phyloP scores from a whole-genome alignment of 2,329 filamentous ascomycete genomes.

The Arthrobotrys entomopaga region DNA sequence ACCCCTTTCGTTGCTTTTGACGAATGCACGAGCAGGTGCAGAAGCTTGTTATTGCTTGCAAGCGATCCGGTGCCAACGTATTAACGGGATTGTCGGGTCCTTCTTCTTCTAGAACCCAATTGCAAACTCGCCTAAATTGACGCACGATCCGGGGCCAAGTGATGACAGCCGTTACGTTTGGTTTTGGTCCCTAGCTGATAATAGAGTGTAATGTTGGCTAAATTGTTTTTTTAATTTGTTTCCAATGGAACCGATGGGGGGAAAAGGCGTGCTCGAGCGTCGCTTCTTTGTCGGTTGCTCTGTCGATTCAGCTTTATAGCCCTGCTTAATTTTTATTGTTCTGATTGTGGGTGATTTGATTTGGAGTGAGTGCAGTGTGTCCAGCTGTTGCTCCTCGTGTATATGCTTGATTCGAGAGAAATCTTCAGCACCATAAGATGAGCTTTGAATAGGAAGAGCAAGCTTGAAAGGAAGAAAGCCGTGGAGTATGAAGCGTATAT shows the following conservation, averaged over 20 bases:
- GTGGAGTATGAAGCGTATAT: neutral
- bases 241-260: neutral
- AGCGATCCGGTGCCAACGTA: conserved; percentile 35
- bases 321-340: neutral
- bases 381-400: neutral
- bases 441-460: conserved; percentile 11
- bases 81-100: conserved; percentile 39
- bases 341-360: neutral
- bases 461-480: conserved; percentile 13
- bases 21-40: conserved; percentile 34
- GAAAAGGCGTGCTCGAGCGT: neutral
- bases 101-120: conserved; percentile 50
- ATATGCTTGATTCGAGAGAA: no score
- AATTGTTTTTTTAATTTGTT: conserved; percentile 15
- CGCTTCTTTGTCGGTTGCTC: neutral
- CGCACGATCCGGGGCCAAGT: conserved; percentile 33
- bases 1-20: conserved; percentile 20
- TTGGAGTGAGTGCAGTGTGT: neutral
- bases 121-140: conserved; percentile 49
- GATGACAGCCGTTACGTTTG: conserved; percentile 36
- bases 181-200: conserved; percentile 5
- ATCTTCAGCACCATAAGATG: neutral
- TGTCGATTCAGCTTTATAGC: neutral
- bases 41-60: conserved; percentile 36
- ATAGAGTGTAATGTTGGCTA: conserved; percentile 27